These are phyloP conservation scores for Cucurbita moschata DNA, from an alignment of 306 rosid species.

Conservation along the genomic window DNA sequence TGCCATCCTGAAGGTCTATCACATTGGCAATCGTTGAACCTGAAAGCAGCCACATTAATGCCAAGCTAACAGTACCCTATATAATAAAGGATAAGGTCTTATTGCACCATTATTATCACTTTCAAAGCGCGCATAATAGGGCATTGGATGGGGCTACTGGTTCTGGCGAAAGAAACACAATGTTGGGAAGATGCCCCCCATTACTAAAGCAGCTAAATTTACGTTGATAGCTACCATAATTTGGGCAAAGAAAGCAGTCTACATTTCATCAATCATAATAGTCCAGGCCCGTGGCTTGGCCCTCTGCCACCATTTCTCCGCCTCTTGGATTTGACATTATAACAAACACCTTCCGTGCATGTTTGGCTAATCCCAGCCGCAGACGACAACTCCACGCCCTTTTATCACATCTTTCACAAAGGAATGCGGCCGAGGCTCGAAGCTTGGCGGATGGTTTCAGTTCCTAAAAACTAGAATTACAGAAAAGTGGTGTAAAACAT, in stretches of 20 bases:
- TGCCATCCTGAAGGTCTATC: background rate
- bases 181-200: constrained; percentile 9
- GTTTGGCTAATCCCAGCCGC: background rate
- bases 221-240: background rate
- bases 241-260: background rate
- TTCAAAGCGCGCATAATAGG: background rate
- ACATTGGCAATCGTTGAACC: background rate
- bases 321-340: background rate
- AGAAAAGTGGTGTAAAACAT: background rate
- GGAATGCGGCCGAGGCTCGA: background rate
- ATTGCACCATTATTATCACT: constrained; percentile 5
- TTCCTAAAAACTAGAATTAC: background rate
- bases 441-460: background rate
- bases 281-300: background rate
- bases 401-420: background rate
- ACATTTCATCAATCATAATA: background rate
- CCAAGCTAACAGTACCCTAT: constrained; percentile 1
- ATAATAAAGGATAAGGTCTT: constrained; percentile 3
- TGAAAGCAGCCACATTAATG: constrained; percentile 3
- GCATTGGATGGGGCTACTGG: constrained; percentile 4
- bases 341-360: constrained; percentile 3
- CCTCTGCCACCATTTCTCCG: background rate
- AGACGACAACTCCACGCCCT: background rate
- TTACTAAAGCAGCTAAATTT: constrained; percentile 2
- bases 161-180: background rate